A percentile compares a stretch with the other conserved stretches of the same genome.
These are phyloP conservation scores for Mycena alexandri DNA, from an alignment of 768 basidiomycete species.

Conservation along the genomic window DNA sequence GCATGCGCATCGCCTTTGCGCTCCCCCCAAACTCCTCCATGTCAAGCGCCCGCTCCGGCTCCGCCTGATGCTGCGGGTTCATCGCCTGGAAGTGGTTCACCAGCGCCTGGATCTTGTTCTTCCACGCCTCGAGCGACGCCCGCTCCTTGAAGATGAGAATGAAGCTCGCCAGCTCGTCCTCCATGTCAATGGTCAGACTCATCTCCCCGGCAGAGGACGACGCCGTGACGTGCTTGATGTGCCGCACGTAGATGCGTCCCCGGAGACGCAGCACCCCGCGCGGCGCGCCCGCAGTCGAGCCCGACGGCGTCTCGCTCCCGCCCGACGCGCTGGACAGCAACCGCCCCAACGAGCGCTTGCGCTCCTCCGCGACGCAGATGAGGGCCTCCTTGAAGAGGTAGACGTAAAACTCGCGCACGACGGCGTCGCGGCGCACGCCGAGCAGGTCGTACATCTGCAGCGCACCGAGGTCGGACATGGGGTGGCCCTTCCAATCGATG, in stretches of 20 bases:
- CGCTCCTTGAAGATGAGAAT: conserved; percentile 96
- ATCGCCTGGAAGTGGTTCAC: conserved; percentile 79
- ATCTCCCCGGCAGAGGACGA: conserved; percentile 84
- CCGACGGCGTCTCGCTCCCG: conserved; percentile 64
- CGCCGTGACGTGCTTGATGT: conserved; percentile 91
- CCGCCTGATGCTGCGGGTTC: conserved; percentile 51
- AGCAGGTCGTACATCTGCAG: conserved; percentile 94
- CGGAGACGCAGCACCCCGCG: conserved; percentile 89
- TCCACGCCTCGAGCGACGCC: conserved; percentile 91
- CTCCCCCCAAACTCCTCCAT: conserved; percentile 86
- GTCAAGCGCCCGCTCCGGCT: conserved; percentile 59
- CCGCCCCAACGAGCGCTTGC: conserved; percentile 83
- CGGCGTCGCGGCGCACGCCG: conserved; percentile 87
- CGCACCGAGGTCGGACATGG: conserved; percentile 87
- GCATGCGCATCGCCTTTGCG: conserved; percentile 81
- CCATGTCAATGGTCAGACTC: conserved; percentile 97
- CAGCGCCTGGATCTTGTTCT: conserved; percentile 81
- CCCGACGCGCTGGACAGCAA: conserved; percentile 76
- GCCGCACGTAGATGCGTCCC: conserved; percentile 94
- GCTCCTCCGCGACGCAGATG: conserved; percentile 98
- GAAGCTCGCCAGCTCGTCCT: conserved; percentile 96
- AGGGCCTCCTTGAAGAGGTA: conserved; percentile 98
- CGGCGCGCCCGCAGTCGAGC: conserved; percentile 53
- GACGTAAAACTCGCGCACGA: conserved; percentile 94
- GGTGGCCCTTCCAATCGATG: conserved; percentile 96